Evolutionary conservation across 2,329 filamentous ascomycete genomes (phyloP), one percentile per base, ranked within the genome.

Genomic region (Lasiodiplodia sp.): DNA sequence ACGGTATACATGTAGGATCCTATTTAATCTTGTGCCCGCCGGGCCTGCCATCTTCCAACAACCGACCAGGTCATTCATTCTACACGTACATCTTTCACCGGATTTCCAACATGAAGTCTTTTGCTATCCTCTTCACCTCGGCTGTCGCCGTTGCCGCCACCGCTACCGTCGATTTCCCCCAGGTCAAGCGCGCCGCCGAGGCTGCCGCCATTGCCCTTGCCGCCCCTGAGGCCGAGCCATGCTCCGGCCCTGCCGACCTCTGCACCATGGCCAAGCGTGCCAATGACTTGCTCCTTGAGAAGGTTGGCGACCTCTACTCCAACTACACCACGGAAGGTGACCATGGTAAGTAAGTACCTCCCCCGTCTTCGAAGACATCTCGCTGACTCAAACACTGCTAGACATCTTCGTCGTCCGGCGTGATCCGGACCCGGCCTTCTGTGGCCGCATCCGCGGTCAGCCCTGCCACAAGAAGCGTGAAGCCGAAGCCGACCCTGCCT

Each of bases 41-140:
- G 67, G 66, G 31, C 25, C 51, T n/a, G 66, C 66, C 40, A 67
- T 12, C 18, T 25, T 18, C 60, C 57, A 23, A 34, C 38, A 71
- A 55, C 66, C 70, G 65, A 71, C 71, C 69, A 69, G 68, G 63
- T 70, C 69, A 66, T 66, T 68, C 69, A 64, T 58, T 65, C 68
- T 23, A 64, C 58, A 21, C 16, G 10, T 47, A 49, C 23, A n/a
- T 16, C 21, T 16, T 51, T 51, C 18, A 16, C 16, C 25, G 64
- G 63, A 66, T 58, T 58, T n/a, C 8, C 75, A 81, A 68, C 66
- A 87, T 87, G 85, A 86, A 84, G 79, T 72, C 85, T 75, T 77
- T 81, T 71, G 74, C 79, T 66, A 68, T 84, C 65, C 73, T 84
- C 66, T 73, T 80, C 58, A 77, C 81, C 67, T 72, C 77, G 64